Evolutionary conservation across 1,284 basidiomycete genomes (phyloP).

Genomic region (Microbotryomycetes sp.): DNA sequence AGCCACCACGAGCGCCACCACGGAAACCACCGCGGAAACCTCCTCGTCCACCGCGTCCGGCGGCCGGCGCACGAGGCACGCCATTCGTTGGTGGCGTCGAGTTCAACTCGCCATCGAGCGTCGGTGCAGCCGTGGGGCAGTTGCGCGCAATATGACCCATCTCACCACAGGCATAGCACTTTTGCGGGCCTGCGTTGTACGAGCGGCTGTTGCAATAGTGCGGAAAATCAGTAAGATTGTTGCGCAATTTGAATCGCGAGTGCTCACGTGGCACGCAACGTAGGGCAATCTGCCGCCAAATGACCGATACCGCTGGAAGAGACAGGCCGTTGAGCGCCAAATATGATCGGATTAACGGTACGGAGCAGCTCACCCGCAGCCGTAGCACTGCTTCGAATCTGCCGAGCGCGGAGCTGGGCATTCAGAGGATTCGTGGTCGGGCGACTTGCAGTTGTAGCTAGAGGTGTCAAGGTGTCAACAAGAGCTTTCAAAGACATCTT

Average conservation of each 20-base stretch:
- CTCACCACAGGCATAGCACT: conserved; percentile 30
- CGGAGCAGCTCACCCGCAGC: conserved; percentile 59
- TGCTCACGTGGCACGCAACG: conserved; percentile 49
- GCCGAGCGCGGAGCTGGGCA: conserved; percentile 74
- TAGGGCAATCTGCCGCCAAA: conserved; percentile 71
- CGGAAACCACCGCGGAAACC: conserved; percentile 6
- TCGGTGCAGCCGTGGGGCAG: conserved; percentile 47
- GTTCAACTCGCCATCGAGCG: conserved; percentile 6
- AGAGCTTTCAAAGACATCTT: neutral
- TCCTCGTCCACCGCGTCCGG: conserved; percentile 6
- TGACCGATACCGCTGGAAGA: conserved; percentile 31
- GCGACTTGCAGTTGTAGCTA: conserved; percentile 76
- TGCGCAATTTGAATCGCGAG: neutral
- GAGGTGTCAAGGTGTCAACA: neutral
- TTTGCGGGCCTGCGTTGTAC: conserved; percentile 10
- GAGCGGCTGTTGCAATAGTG: conserved; percentile 1
- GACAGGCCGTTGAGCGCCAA: neutral
- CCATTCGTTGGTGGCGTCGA: neutral
- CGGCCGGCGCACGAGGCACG: conserved; percentile 2
- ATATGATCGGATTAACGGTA: conserved; percentile 48
- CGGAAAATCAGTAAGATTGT: neutral
- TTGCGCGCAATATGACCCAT: conserved; percentile 62
- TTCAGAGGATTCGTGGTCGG: conserved; percentile 79
- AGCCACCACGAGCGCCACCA: conserved; percentile 21
- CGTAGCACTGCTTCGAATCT: conserved; percentile 70